A percentile compares a stretch with the other conserved stretches of the same genome.
phyloP scores from a whole-genome alignment of 75 land plant species.

The Sequoia sempervirens region DNA sequence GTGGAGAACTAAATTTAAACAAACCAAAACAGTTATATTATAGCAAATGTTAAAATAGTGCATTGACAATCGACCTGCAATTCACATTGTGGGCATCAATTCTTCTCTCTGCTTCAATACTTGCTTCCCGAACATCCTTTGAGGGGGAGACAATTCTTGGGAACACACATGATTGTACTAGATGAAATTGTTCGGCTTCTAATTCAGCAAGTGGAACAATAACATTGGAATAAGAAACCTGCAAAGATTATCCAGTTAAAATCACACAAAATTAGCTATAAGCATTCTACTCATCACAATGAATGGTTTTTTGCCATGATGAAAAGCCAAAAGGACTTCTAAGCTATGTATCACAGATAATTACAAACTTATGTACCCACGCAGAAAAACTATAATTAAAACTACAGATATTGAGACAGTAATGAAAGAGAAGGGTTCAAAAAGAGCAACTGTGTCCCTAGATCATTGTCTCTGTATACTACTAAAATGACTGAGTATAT shows the following conservation, averaged over 20 bases:
- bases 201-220: slow-evolving; percentile 79
- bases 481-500: not conserved
- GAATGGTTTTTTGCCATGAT: not conserved
- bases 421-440: not conserved
- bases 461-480: not conserved
- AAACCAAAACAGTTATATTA: not conserved
- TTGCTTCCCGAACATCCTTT: slow-evolving; percentile 81
- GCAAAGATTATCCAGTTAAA: slow-evolving; percentile 5
- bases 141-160: slow-evolving; percentile 64
- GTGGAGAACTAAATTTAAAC: not conserved
- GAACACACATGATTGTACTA: slow-evolving; percentile 77
- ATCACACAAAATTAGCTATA: not conserved
- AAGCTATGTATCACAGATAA: not conserved
- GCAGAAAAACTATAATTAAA: not conserved
- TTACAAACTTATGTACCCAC: not conserved
- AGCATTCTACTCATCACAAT: not conserved
- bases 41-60: slow-evolving; percentile 5
- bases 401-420: not conserved
- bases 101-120: slow-evolving; percentile 79
- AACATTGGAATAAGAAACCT: slow-evolving; percentile 72
- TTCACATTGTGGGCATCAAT: slow-evolving; percentile 63
- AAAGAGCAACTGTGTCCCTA: not conserved
- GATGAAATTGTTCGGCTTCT: slow-evolving; percentile 73
- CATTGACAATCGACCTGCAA: slow-evolving; percentile 57
- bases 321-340: not conserved